Evolutionary conservation across 257 asterid species (phyloP).

Genomic region (Nyctanthes arbortristis): DNA sequence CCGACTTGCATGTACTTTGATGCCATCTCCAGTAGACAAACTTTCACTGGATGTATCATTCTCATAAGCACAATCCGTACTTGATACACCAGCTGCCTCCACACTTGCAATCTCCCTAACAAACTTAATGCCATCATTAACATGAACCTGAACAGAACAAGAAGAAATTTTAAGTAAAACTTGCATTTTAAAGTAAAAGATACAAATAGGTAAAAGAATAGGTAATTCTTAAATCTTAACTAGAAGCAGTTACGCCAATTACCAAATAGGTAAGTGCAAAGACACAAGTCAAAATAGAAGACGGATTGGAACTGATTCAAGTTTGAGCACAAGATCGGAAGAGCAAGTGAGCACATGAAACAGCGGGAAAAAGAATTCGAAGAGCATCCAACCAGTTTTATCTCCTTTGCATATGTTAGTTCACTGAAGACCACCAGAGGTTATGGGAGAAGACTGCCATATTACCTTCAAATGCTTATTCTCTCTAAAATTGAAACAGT

Average conservation of each 20-base stretch:
- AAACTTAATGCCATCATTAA: constrained; percentile 72
- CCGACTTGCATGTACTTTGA: constrained; percentile 31
- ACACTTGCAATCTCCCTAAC: constrained; percentile 44
- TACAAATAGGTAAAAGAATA: too few species aligned
- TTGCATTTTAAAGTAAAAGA: not conserved
- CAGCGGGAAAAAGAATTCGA: not conserved
- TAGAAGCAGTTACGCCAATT: not conserved
- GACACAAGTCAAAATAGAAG: not conserved
- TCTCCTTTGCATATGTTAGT: constrained; percentile 1
- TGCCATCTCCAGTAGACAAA: constrained; percentile 24
- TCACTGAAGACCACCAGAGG: constrained; percentile 1
- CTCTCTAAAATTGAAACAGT: constrained; percentile 66
- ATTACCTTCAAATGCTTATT: constrained; percentile 69
- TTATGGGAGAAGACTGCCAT: not conserved
- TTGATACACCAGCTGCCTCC: constrained; percentile 36
- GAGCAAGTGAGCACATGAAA: not conserved
- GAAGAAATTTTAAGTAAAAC: not conserved
- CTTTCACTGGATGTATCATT: constrained; percentile 13
- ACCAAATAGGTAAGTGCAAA: not conserved
- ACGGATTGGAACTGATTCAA: not conserved
- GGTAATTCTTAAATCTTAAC: too few species aligned
- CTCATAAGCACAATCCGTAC: constrained; percentile 17
- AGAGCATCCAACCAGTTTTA: not conserved
- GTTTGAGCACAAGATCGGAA: not conserved
- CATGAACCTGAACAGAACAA: constrained; percentile 48